These are phyloP conservation scores for Umbelopsis vinacea DNA, from an alignment of 192 early-diverging fungal species.

Conservation along the genomic window DNA sequence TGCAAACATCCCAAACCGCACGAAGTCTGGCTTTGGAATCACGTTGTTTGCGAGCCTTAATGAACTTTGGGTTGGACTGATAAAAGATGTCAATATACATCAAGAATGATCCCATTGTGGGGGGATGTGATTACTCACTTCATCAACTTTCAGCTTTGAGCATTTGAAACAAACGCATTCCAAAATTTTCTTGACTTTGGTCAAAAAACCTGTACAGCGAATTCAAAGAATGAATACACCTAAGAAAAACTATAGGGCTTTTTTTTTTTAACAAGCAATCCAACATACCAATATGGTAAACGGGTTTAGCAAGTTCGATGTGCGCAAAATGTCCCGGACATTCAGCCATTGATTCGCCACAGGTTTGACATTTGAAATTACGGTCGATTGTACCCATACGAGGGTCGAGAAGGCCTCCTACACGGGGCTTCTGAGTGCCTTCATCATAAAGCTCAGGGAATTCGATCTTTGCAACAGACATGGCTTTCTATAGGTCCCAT, in stretches of 20 bases:
- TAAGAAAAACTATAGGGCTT: background rate
- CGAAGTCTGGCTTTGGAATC: constrained; percentile 77
- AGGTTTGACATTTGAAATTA: constrained; percentile 97
- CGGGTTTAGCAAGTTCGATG: constrained; percentile 94
- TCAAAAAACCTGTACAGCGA: constrained; percentile 74
- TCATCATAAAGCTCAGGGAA: constrained; percentile 88
- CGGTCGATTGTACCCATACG: constrained; percentile 97
- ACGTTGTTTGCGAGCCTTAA: constrained; percentile 61
- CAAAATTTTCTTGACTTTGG: constrained; percentile 94
- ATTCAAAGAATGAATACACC: constrained; percentile 16
- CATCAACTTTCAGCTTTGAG: constrained; percentile 90
- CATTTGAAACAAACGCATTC: constrained; percentile 96
- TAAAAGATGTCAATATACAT: background rate
- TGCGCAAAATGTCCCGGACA: constrained; percentile 99
- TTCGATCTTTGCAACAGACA: constrained; percentile 96
- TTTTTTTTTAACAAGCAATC: background rate
- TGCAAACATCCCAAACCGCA: constrained; percentile 88
- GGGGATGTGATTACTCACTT: constrained; percentile 48
- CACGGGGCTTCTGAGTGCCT: constrained; percentile 79
- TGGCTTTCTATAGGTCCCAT: constrained; percentile 75
- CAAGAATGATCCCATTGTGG: background rate
- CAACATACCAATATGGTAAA: constrained; percentile 85
- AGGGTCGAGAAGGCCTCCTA: constrained; percentile 88
- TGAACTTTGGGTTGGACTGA: constrained; percentile 71
- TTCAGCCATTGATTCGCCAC: constrained; percentile 91